A percentile compares a stretch with the other conserved stretches of the same genome.
Conservation (phyloP, 73 alveolate genomes). For the Blepharisma japonicum region DNA sequence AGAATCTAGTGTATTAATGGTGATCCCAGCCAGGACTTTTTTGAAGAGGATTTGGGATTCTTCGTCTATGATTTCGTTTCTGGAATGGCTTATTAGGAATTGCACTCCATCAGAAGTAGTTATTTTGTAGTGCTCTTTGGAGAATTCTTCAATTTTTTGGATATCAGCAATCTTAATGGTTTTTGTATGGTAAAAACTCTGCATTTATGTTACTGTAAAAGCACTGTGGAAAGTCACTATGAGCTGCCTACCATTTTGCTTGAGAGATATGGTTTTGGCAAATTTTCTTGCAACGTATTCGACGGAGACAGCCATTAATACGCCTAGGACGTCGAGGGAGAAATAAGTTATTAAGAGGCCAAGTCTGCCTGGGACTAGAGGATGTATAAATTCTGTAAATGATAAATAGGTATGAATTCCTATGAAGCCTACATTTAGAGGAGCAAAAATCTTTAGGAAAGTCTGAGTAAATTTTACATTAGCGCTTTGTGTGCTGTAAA, state of each 20-base stretch:
- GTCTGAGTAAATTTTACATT: constrained; percentile 4
- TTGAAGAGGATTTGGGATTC: too few species aligned
- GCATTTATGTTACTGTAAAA: constrained; percentile 5
- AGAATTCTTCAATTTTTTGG: too few species aligned
- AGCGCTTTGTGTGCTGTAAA: constrained; percentile 18
- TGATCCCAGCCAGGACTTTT: too few species aligned
- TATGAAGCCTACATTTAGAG: constrained; percentile 7
- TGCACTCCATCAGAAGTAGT: too few species aligned
- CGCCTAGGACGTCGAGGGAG: neutral
- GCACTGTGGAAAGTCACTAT: neutral
- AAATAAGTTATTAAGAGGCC: neutral
- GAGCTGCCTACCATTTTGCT: neutral
- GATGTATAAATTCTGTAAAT: neutral
- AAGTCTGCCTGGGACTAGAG: constrained; percentile 9
- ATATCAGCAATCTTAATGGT: too few species aligned
- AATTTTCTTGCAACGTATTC: neutral
- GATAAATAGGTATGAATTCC: constrained; percentile 5
- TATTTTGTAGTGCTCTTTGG: too few species aligned
- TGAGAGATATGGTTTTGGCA: neutral
- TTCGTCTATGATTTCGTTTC: too few species aligned
- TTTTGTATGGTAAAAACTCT: neutral
- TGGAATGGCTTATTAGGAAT: too few species aligned
- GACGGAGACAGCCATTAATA: neutral
- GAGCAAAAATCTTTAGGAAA: neutral
- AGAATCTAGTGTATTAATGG: too few species aligned